These are phyloP conservation scores for Aspergillus sp. DNA, from an alignment of 2,329 filamentous ascomycete genomes.

Conservation along the genomic window DNA sequence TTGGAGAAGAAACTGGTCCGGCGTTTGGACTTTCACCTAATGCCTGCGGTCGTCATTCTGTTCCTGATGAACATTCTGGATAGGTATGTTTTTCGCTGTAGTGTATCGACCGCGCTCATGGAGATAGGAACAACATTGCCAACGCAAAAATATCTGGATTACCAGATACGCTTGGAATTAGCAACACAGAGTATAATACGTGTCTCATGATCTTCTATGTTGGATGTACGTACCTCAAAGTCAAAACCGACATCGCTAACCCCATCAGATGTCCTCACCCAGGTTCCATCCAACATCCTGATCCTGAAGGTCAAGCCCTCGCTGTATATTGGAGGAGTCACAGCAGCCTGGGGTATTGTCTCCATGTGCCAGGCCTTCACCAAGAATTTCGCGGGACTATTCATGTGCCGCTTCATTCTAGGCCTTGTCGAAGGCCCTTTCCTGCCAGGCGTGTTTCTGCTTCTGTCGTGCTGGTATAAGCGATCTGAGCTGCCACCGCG, in stretches of 20 bases:
- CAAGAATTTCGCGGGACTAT: background rate
- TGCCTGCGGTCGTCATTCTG: constrained; percentile 1
- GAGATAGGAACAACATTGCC: background rate
- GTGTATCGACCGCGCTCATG: background rate
- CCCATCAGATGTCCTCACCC: background rate
- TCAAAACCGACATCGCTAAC: background rate
- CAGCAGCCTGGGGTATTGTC: background rate
- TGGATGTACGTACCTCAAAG: background rate
- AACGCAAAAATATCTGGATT: constrained; percentile 1
- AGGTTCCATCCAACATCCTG: background rate
- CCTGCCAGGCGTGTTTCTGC: background rate
- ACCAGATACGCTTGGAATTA: background rate
- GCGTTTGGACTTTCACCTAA: background rate
- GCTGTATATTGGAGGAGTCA: background rate
- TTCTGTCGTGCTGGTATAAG: constrained; percentile 2
- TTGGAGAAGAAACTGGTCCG: constrained; percentile 1
- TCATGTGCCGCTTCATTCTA: background rate
- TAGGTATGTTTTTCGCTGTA: background rate
- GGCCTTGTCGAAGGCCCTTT: background rate
- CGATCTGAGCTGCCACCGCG: background rate
- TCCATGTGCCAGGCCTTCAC: constrained; percentile 2
- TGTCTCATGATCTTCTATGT: constrained; percentile 1
- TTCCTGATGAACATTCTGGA: constrained; percentile 5
- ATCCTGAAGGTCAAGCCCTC: constrained; percentile 4
- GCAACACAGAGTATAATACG: background rate